Evolutionary conservation across 129 eudicot species (phyloP), one percentile per base, ranked within the genome.

Genomic region (Flaveria bidentis): DNA sequence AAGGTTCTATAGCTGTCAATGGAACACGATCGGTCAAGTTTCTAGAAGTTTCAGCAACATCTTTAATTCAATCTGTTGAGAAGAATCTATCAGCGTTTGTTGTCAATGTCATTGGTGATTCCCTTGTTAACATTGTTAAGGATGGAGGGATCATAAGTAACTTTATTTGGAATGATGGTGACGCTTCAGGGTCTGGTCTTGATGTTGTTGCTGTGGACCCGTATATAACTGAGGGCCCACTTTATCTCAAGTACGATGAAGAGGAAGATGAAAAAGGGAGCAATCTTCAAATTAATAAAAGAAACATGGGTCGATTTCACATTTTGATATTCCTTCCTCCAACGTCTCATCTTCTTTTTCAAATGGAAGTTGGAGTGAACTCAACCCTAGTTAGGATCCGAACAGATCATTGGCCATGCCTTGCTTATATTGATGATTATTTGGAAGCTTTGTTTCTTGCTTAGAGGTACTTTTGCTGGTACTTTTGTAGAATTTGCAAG

Each of bases 341-440:
- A 7, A 89, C 90, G 41, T 94, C 81, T 61, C 98, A 94, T 89
- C 96, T 94, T 62, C 93, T 94, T 44, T 91, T 94, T 33, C 93
- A 88, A 75, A 85, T 94, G 93, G 97, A 94, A 86, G 88, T 94
- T 12, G 83, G 87, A 18, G 92, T 83, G 68, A 72, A 74, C 73
- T 87, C 98, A 15, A 94, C 97, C 11, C 84, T 94, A 12, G 97
- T 91, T 67, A 89, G 96, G 76, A 87, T 94, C 60, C 76, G 97
- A 83, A 94, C 98, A 15, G 98, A 94, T 87, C 96, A 91, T 81
- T 94, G 98, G 98, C 98, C 98, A 9, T 94, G 97, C 80, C 88
- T 94, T 75, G 98, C 98, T 41, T 94, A 94, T 75, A 85, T 94
- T 77, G 98, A 94, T 76, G 98, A 94, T 52, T 89, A 85, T 82